Evolutionary conservation across 2,329 filamentous ascomycete species (phyloP).

Genomic region (Sclerotinia sclerotiorum): DNA sequence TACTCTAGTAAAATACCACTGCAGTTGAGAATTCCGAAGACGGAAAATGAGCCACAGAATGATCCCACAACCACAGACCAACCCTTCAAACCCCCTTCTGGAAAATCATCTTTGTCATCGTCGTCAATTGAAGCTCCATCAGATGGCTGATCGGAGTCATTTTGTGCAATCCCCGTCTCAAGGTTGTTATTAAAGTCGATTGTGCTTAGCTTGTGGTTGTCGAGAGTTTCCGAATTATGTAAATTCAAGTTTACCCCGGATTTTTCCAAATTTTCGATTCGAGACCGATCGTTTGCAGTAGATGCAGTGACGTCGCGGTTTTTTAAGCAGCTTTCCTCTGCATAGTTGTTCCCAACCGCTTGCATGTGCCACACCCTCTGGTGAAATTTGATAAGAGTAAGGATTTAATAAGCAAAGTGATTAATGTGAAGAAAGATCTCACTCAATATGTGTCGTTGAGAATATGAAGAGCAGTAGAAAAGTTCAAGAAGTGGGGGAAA

Average conservation of each 20-base stretch:
- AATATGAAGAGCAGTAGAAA: background rate
- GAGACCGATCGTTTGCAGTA: constrained; percentile 5
- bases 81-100: constrained; percentile 63
- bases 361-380: constrained; percentile 21
- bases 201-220: background rate
- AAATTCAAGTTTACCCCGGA: constrained; percentile 4
- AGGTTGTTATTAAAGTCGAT: background rate
- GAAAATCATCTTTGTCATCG: constrained; percentile 49
- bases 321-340: constrained; percentile 26
- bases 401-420: background rate
- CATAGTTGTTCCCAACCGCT: constrained; percentile 16
- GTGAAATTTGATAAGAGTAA: constrained; percentile 10
- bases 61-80: constrained; percentile 68
- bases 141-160: constrained; percentile 23
- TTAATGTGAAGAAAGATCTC: background rate
- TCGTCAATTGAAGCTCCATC: constrained; percentile 26
- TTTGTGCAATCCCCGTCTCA: constrained; percentile 26
- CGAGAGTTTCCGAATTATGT: background rate
- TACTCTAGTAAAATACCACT: constrained; percentile 52
- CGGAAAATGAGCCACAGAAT: constrained; percentile 61
- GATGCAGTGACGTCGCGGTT: constrained; percentile 18
- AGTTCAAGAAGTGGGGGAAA: background rate
- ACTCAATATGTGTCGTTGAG: background rate
- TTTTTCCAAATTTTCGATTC: constrained; percentile 3
- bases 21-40: constrained; percentile 63